These are phyloP conservation scores for Silene vulgaris DNA, from an alignment of 179 eudicot genomes.

Conservation along the genomic window DNA sequence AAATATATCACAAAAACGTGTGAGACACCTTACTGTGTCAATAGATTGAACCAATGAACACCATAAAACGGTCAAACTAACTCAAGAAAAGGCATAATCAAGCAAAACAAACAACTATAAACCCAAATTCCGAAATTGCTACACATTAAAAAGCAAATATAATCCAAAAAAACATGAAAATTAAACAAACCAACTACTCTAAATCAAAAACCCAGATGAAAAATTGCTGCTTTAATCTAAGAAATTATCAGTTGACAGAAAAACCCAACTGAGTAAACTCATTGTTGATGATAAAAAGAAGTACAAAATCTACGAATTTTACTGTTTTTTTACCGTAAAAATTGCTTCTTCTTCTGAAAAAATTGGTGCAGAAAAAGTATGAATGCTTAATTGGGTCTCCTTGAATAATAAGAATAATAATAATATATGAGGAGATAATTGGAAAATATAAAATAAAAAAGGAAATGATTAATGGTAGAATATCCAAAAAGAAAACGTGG, in stretches of 20 bases:
- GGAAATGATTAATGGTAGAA: background rate
- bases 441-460: background rate
- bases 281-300: background rate
- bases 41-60: no score
- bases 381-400: background rate
- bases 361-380: no score
- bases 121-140: background rate
- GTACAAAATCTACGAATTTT: background rate
- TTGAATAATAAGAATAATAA: background rate
- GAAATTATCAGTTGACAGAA: background rate
- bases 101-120: background rate
- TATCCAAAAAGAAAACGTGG: constrained; percentile 33
- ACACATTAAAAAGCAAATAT: background rate
- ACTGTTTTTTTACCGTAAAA: background rate
- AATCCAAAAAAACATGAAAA: background rate
- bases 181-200: background rate
- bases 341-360: background rate
- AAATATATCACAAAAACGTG: no score
- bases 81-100: constrained; percentile 11
- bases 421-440: background rate
- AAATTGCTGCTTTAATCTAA: background rate
- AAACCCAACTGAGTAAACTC: background rate
- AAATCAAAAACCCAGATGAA: constrained; percentile 22
- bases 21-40: no score
- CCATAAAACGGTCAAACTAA: constrained; percentile 11